A percentile compares a stretch with the other conserved stretches of the same genome.
These are phyloP conservation scores for Ziziphus jujuba DNA, from an alignment of 306 rosid species.

Conservation along the genomic window DNA sequence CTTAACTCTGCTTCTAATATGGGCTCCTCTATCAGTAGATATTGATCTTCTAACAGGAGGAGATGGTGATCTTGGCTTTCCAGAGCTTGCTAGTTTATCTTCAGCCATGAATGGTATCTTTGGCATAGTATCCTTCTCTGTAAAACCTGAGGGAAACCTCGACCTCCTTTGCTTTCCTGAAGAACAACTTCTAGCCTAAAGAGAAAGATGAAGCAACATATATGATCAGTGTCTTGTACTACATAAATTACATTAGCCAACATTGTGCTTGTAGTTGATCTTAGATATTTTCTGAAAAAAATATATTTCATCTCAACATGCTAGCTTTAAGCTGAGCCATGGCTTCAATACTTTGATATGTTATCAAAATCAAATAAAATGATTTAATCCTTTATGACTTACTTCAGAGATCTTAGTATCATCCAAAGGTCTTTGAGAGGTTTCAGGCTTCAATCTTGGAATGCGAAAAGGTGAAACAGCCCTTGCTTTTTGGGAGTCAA, in stretches of 20 bases:
- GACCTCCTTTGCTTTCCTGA: conserved; percentile 86
- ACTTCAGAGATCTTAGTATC: conserved; percentile 65
- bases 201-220: neutral
- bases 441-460: conserved; percentile 69
- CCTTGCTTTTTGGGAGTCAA: conserved; percentile 65
- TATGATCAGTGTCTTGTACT: neutral
- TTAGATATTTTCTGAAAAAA: neutral
- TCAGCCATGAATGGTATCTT: conserved; percentile 58
- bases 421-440: conserved; percentile 44
- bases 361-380: neutral
- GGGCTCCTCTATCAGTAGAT: conserved; percentile 83
- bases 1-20: conserved; percentile 57
- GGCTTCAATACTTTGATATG: neutral
- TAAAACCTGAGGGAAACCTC: conserved; percentile 61
- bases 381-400: conserved; percentile 3
- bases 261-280: conserved; percentile 2
- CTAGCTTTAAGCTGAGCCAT: neutral
- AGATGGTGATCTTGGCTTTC: conserved; percentile 74
- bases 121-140: conserved; percentile 59
- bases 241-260: neutral
- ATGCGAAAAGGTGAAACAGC: conserved; percentile 76
- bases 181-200: conserved; percentile 84
- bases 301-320: neutral
- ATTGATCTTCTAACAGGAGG: conserved; percentile 83
- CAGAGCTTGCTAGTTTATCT: conserved; percentile 55